Evolutionary conservation across 177 flowering plant genomes (phyloP), one percentile per base, ranked within the genome.

Genomic region (Vitis hybrid): DNA sequence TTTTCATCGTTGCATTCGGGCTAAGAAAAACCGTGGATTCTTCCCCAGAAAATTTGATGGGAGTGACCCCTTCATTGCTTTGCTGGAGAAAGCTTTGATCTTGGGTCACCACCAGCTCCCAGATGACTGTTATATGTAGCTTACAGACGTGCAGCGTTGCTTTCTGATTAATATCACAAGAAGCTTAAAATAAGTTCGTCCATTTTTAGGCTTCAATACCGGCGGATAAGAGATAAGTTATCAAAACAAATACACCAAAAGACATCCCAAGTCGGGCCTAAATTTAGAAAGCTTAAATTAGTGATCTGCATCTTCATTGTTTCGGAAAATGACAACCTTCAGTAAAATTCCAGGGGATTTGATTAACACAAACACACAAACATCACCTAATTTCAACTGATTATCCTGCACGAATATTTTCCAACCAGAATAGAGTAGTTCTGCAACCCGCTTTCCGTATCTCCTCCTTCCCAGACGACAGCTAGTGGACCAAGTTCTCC

Each of bases 371-470:
- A 69, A 69, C 13, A 64, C 61, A 32, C 63, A 54, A 64, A 58
- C 57, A 20, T 74, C 77, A 1, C 73, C 69, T 3, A 24, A n/a
- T 50, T 46, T 10, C 54, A 69, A 55, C 1, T 14, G 4, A 53
- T 61, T 61, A 11, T 66, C 70, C 4, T 7, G 9, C 7, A 24
- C 71, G 60, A 75, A 70, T 58, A 17, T 15, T 1, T 13, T 9
- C 74, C 78, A 75, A n/a, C 71, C 78, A 35, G 53, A 5, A 32
- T 20, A 27, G 61, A 69, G 48, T 41, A 69, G 48, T 41, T 41
- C 48, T 41, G 48, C 48, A 6, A 6, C 5, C 48, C 48, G 8
- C 10, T 41, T 41, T 41, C 48, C 48, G 9, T 6, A 1, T 4
- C 46, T 8, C 8, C n/a, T n/a, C n/a, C 48, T 41, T 41, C 48